Conservation (phyloP, 2,329 filamentous ascomycete genomes). For the Stachybotrys chlorohalonatus region DNA sequence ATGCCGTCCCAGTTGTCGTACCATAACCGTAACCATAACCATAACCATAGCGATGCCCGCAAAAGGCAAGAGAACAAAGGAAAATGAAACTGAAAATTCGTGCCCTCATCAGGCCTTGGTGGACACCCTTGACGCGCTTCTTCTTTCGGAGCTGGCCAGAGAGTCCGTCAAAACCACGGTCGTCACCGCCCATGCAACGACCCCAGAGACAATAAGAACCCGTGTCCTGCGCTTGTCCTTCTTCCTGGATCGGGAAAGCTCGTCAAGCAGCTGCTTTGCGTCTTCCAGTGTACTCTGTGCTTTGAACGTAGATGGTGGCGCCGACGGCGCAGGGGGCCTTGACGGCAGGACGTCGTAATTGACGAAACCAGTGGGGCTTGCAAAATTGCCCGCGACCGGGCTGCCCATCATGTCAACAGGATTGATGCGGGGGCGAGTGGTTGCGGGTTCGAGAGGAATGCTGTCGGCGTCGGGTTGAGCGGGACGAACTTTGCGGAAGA, state of each 20-base stretch:
- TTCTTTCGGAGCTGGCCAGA: too few relatives aligned
- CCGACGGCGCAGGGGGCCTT: conserved; percentile 15
- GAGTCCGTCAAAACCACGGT: too few relatives aligned
- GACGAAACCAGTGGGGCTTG: conserved; percentile 57
- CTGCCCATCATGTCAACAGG: conserved; percentile 49
- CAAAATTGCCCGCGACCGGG: conserved; percentile 45
- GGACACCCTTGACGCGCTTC: too few relatives aligned
- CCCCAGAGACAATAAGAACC: too few relatives aligned
- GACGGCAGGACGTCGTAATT: conserved; percentile 42
- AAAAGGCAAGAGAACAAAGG: too few relatives aligned
- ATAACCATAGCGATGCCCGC: background rate
- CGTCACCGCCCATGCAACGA: too few relatives aligned
- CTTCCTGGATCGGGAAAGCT: too few relatives aligned
- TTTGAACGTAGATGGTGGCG: conserved; percentile 7
- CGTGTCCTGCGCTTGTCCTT: too few relatives aligned
- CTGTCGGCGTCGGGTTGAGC: conserved; percentile 6
- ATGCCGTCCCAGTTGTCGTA: background rate
- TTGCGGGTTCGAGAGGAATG: background rate
- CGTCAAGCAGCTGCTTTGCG: background rate
- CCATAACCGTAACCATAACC: background rate
- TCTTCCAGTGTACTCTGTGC: background rate
- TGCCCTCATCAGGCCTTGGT: too few relatives aligned
- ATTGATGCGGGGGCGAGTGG: conserved; percentile 29
- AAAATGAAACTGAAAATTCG: too few relatives aligned
- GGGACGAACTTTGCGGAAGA: conserved; percentile 52